Evolutionary conservation across 2,329 filamentous ascomycete species (phyloP).

Genomic region (Sporothrix pallida): DNA sequence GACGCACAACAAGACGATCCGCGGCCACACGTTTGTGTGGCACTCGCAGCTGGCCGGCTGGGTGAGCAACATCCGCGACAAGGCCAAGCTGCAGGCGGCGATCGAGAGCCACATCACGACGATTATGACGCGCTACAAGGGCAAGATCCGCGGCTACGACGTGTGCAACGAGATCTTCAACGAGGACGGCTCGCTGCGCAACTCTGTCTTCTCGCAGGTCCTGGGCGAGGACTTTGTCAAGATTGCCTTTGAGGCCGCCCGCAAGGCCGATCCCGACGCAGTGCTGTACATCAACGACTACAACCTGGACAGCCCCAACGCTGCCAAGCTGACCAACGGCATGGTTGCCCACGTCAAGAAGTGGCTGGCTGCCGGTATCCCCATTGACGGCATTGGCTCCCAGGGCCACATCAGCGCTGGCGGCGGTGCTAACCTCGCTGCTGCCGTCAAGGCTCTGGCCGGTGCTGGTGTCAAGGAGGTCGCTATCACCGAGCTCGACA

Average conservation of each 20-base stretch:
- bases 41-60: conserved; percentile 64
- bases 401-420: conserved; percentile 61
- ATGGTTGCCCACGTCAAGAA: conserved; percentile 66
- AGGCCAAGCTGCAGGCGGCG: conserved; percentile 57
- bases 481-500: conserved; percentile 72
- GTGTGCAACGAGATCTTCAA: conserved; percentile 70
- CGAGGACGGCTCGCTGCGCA: conserved; percentile 64
- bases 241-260: conserved; percentile 72
- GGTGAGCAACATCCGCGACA: conserved; percentile 63
- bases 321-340: conserved; percentile 60
- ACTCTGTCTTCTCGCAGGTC: conserved; percentile 68
- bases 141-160: conserved; percentile 67
- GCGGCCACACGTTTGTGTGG: conserved; percentile 72
- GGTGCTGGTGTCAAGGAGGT: conserved; percentile 59
- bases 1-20: conserved; percentile 62
- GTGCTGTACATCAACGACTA: conserved; percentile 80
- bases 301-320: conserved; percentile 66
- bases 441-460: conserved; percentile 60
- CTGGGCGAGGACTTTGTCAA: conserved; percentile 72
- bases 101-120: conserved; percentile 66
- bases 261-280: conserved; percentile 67
- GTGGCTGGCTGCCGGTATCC: conserved; percentile 66
- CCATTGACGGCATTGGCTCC: conserved; percentile 69
- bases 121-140: conserved; percentile 64
- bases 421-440: conserved; percentile 52